A percentile compares a stretch with the other conserved stretches of the same genome.
Conservation (phyloP, 305 asterid species). For the Fraxinus sp. region DNA sequence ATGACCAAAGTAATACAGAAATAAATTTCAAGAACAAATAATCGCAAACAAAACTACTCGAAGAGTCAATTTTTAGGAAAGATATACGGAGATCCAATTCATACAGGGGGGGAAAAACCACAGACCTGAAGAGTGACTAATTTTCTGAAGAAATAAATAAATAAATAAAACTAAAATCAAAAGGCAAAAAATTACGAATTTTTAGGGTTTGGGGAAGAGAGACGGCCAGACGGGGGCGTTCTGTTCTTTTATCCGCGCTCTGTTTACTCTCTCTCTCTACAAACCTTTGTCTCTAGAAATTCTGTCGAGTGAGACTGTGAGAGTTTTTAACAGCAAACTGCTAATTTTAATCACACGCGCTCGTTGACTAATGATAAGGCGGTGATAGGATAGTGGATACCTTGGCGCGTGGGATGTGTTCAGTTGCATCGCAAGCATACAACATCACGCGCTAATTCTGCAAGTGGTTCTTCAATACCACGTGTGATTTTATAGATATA, state of each 20-base stretch:
- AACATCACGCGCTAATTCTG: neutral
- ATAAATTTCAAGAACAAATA: conserved; percentile 11
- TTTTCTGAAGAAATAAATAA: conserved; percentile 4
- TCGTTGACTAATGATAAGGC: conserved; percentile 28
- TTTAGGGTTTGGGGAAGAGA: conserved; percentile 43
- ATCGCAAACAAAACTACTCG: neutral
- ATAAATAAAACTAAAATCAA: conserved; percentile 3
- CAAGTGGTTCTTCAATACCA: neutral
- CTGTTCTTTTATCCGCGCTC: conserved; percentile 39
- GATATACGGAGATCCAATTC: conserved; percentile 31
- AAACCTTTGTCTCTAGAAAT: conserved; percentile 36
- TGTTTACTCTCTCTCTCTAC: conserved; percentile 37
- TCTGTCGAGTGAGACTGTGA: conserved; percentile 17
- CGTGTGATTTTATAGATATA: neutral
- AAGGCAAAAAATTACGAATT: neutral
- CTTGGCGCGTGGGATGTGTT: neutral
- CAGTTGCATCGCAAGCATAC: neutral
- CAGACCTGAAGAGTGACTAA: conserved; percentile 18
- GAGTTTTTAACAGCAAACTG: conserved; percentile 5
- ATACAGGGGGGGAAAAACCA: conserved; percentile 18
- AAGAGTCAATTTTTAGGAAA: neutral
- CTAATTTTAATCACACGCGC: conserved; percentile 43
- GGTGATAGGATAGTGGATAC: conserved; percentile 17
- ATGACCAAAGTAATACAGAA: conserved; percentile 16
- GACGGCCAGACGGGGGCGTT: conserved; percentile 15